Evolutionary conservation across 2,329 filamentous ascomycete genomes (phyloP).

Genomic region (Aureobasidium sp.): DNA sequence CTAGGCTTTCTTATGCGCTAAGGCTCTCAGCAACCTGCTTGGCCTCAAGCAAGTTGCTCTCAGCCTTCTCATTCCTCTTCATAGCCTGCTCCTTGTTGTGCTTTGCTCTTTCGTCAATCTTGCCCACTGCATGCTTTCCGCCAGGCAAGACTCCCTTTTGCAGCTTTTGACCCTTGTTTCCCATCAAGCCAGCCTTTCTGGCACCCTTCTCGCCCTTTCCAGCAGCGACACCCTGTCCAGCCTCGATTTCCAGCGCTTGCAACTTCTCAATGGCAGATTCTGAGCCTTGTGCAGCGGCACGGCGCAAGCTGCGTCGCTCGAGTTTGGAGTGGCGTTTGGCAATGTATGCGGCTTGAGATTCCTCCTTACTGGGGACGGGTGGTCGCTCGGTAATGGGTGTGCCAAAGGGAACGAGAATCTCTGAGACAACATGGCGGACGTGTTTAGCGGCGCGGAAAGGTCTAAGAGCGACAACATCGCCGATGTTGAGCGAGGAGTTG

Average conservation of each 20-base stretch:
- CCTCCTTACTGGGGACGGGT: constrained; percentile 56
- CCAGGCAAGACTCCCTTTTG: constrained; percentile 27
- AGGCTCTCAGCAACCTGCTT: constrained; percentile 20
- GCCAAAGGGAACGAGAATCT: constrained; percentile 66
- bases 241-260: constrained; percentile 23
- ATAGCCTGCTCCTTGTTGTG: constrained; percentile 24
- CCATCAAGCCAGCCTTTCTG: constrained; percentile 20
- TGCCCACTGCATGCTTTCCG: constrained; percentile 26
- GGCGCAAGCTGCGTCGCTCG: constrained; percentile 30
- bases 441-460: constrained; percentile 59
- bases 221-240: constrained; percentile 23
- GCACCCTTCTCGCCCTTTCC: constrained; percentile 25
- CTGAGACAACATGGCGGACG: constrained; percentile 67
- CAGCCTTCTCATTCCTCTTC: constrained; percentile 24
- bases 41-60: constrained; percentile 23
- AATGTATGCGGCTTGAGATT: constrained; percentile 51
- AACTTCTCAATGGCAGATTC: constrained; percentile 24
- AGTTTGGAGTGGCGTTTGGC: constrained; percentile 52
- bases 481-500: constrained; percentile 61
- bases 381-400: constrained; percentile 57
- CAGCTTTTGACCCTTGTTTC: constrained; percentile 28
- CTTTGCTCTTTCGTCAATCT: constrained; percentile 24
- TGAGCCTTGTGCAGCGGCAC: constrained; percentile 25
- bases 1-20: not conserved
- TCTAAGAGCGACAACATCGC: constrained; percentile 69